These are phyloP conservation scores for Xylariaceae sp. DNA, from an alignment of 2,329 filamentous ascomycete species.

Conservation along the genomic window DNA sequence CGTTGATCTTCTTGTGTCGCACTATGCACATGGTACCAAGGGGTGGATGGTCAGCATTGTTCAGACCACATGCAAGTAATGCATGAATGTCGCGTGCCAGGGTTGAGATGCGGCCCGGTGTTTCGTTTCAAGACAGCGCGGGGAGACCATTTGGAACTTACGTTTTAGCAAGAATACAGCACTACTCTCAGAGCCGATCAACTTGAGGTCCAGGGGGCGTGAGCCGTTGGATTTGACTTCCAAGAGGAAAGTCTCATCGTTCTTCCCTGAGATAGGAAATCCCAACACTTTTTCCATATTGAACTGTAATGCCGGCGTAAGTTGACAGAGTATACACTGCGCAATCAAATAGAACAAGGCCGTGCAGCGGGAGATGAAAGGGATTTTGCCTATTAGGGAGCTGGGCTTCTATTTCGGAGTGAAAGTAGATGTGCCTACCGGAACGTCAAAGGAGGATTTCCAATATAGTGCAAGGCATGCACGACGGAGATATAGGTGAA, in stretches of 20 bases:
- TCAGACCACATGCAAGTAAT: slow-evolving; percentile 11
- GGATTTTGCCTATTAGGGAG: no score
- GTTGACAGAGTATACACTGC: slow-evolving; percentile 1
- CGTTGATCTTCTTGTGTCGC: slow-evolving; percentile 51
- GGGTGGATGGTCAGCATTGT: slow-evolving; percentile 18
- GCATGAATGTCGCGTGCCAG: slow-evolving; percentile 23
- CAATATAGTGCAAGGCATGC: no score
- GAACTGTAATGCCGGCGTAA: not conserved
- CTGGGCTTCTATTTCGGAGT: no score
- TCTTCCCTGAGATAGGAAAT: slow-evolving; percentile 52
- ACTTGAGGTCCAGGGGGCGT: slow-evolving; percentile 58
- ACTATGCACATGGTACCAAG: slow-evolving; percentile 47
- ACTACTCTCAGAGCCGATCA: slow-evolving; percentile 65
- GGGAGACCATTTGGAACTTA: slow-evolving; percentile 38
- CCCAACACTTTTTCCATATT: slow-evolving; percentile 45
- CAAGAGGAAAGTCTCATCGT: slow-evolving; percentile 55
- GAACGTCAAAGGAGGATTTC: no score
- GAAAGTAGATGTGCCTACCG: no score
- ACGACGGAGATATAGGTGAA: no score
- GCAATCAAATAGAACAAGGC: slow-evolving; percentile 2
- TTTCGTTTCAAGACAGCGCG: slow-evolving; percentile 1
- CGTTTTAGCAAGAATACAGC: slow-evolving; percentile 54
- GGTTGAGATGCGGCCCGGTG: slow-evolving; percentile 4
- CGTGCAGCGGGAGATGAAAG: not conserved
- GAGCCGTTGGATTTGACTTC: slow-evolving; percentile 50